Percentiles rank a stretch among this genome's conserved stretches.
Evolutionary conservation across 2,329 filamentous ascomycete genomes (phyloP).

Genomic region (Beauveria sp.): DNA sequence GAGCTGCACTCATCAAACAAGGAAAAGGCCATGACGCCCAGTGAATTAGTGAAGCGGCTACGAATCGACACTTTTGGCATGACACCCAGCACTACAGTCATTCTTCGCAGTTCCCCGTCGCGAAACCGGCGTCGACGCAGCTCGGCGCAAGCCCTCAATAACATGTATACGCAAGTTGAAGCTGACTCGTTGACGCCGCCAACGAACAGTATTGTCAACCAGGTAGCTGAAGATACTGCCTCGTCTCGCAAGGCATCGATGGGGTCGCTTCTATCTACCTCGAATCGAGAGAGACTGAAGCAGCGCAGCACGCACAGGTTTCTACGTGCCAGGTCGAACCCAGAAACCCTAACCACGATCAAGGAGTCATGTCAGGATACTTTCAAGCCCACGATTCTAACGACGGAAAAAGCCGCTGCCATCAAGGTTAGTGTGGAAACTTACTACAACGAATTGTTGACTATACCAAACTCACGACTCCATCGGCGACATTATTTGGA

Average conservation of each 20-base stretch:
- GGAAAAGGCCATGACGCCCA: constrained; percentile 16
- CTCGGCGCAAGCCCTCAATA: constrained; percentile 20
- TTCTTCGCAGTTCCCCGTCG: constrained; percentile 18
- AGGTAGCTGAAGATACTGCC: not conserved
- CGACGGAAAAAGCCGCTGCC: constrained; percentile 70
- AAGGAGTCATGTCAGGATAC: constrained; percentile 22
- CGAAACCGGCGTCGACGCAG: constrained; percentile 15
- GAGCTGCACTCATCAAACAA: constrained; percentile 8
- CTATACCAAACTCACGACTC: constrained; percentile 30
- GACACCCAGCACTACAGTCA: constrained; percentile 22
- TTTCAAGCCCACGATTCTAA: constrained; percentile 35
- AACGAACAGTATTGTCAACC: not conserved
- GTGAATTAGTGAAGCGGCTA: constrained; percentile 21
- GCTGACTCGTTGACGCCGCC: constrained; percentile 3
- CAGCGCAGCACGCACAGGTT: constrained; percentile 2
- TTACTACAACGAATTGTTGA: constrained; percentile 66
- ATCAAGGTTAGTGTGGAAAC: constrained; percentile 84
- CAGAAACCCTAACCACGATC: constrained; percentile 29
- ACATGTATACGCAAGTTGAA: not conserved
- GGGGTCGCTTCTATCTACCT: not conserved
- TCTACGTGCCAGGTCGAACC: constrained; percentile 27
- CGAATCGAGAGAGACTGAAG: not conserved
- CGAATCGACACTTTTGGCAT: constrained; percentile 19
- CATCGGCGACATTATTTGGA: constrained; percentile 28
- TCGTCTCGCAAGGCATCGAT: not conserved